Conservation (phyloP, 805 yeast species). For the Yarrowia divulgata region DNA sequence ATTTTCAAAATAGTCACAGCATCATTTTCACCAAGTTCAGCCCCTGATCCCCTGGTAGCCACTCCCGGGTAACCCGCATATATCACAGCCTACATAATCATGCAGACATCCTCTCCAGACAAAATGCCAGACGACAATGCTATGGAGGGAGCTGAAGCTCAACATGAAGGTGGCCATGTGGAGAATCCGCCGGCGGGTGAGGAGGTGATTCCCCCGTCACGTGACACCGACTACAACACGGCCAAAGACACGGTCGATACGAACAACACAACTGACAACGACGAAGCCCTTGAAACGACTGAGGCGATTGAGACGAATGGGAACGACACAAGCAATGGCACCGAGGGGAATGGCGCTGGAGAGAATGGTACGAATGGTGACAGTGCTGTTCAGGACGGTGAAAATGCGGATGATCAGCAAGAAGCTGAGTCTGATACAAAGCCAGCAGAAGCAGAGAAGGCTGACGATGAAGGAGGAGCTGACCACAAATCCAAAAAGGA, state of each 20-base stretch:
- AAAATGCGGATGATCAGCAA: too few species aligned
- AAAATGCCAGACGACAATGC: slow-evolving; percentile 27
- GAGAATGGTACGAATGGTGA: too few species aligned
- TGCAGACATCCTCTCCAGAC: slow-evolving; percentile 22
- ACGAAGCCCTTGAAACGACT: slow-evolving; percentile 6
- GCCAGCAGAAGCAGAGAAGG: too few species aligned
- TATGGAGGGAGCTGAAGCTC: slow-evolving; percentile 38
- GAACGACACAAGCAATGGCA: slow-evolving; percentile 18
- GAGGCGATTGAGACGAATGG: background rate
- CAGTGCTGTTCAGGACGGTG: too few species aligned
- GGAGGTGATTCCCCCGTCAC: slow-evolving; percentile 10
- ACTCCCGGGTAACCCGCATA: slow-evolving; percentile 27
- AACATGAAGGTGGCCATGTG: slow-evolving; percentile 31
- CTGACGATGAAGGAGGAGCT: background rate
- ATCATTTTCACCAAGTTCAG: background rate
- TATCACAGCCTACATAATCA: slow-evolving; percentile 32
- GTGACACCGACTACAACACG: slow-evolving; percentile 8
- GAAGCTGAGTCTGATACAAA: too few species aligned
- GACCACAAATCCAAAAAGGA: background rate
- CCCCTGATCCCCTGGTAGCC: background rate
- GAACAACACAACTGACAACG: background rate
- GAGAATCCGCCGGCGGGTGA: slow-evolving; percentile 15
- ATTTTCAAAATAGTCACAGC: background rate
- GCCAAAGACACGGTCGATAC: background rate
- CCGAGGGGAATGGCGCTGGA: slow-evolving; percentile 15